Base-by-base conservation (phyloP, 495 filamentous ascomycete species). In the Opeltia flavorubescens region DNA sequence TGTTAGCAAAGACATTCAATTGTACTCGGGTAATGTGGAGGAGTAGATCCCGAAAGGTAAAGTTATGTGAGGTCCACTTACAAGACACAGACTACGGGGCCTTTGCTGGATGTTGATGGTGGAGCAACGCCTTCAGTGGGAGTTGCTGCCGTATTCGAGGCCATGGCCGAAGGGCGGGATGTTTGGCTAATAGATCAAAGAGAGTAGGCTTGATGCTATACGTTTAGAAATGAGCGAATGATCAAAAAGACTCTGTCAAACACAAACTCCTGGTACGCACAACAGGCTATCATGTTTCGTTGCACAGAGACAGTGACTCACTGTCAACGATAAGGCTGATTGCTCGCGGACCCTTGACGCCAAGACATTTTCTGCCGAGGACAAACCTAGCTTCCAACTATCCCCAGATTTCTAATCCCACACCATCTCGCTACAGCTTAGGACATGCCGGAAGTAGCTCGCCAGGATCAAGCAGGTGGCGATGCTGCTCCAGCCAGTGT, bases 1-100 rank as follows among this genome's bases (percentile, higher is more conserved):
- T n/a, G 23, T 44, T 43, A 26, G 40, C 11, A 53, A 52, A 50
- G 57, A 55, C 31, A 30, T 36, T 6, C 26, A 1, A 12, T 21
- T 28, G 25, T 15, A 23, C 24, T 43, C 26, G 39, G 38, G 42
- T 25, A 40, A 30, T 38, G 36, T 25, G 20, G 20, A 26, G 18
- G 38, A 3, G 13, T n/a, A n/a, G n/a, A n/a, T n/a, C n/a, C n/a
- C n/a, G n/a, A 8, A 41, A 26, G 42, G 36, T 15, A 27, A 42
- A 44, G 45, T 40, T 49, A 50, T 39, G 44, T 44, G 46, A 39
- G 52, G 47, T 30, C 20, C 41, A 23, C 78, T 65, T 76, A 88
- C 84, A 89, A 84, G 30, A 86, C 84, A 54, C 80, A 87, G 61
- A 89, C 79, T 48, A 88, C 84, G 1, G 78, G 44, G 7, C 44